Evolutionary conservation across 163 green algal genomes (phyloP), one percentile per base, ranked within the genome.

Genomic region (Dunaliella salina): DNA sequence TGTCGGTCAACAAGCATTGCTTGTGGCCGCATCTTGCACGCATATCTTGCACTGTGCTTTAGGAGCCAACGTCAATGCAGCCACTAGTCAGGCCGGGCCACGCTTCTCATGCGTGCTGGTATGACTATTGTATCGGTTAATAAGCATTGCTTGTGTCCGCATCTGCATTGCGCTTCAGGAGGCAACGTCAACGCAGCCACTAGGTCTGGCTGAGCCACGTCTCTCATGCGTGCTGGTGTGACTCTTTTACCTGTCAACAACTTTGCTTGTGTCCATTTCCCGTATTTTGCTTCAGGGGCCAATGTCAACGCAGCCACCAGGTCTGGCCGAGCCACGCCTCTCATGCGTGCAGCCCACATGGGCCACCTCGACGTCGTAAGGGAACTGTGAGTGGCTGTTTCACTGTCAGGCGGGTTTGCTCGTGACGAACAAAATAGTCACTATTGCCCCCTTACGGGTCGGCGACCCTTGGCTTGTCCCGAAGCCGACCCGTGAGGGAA

Each of bases 331-430:
- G 79, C 85, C 79, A 87, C 85, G 12, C 46, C 85, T 33, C 79
- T 87, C 30, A 80, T 85, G n/a, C 79, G 85, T 30, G 85, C 85
- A 4, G 85, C 85, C 0, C 78, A 80, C 13, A 40, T 81, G 57
- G 85, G 85, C 0, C 85, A 87, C 33, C 0, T 33, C 20, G 26
- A 33, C 1, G 85, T 87, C 30, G 79, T 80, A 45, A 24, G 84
- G 29, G 84, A 25, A n/a, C 35, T 87, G 75, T 86, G 83, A 86
- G 83, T 81, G n/a, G n/a, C n/a, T n/a, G n/a, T n/a, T n/a, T n/a
- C n/a, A n/a, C n/a, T n/a, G n/a, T n/a, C n/a, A n/a, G n/a, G n/a
- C n/a, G n/a, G n/a, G n/a, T n/a, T n/a, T n/a, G n/a, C n/a, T n/a
- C n/a, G n/a, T n/a, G n/a, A n/a, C n/a, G n/a, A n/a, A n/a, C n/a